These are phyloP conservation scores for Phytophthora pinifolia DNA, from an alignment of 352 stramenopile species.

Conservation along the genomic window DNA sequence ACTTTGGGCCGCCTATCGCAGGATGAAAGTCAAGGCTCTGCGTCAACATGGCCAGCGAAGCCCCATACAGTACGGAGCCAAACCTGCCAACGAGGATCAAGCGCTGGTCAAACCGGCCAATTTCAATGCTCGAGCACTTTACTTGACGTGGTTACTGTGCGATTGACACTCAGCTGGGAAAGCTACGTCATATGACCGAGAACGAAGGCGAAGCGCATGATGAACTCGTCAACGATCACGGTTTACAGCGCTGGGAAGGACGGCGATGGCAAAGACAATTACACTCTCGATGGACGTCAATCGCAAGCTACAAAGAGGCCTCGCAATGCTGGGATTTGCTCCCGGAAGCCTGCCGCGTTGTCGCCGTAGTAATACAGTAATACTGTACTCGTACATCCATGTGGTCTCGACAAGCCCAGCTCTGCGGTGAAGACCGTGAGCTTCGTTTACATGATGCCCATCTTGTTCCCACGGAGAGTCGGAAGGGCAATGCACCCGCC, in stretches of 20 bases:
- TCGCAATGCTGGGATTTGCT: constrained; percentile 17
- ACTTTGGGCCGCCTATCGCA: constrained; percentile 12
- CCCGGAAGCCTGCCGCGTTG: constrained; percentile 12
- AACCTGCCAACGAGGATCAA: constrained; percentile 7
- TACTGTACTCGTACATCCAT: no score
- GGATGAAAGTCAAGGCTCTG: constrained; percentile 2
- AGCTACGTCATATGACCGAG: no score
- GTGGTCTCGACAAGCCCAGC: constrained; percentile 21
- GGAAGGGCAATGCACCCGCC: no score
- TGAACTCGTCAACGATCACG: no score
- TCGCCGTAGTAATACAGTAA: constrained; percentile 19
- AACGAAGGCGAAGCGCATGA: no score
- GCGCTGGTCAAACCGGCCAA: constrained; percentile 4
- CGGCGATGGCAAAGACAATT: constrained; percentile 1
- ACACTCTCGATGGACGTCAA: constrained; percentile 4
- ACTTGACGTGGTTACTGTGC: no score
- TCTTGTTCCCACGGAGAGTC: background rate
- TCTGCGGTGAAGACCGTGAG: constrained; percentile 1
- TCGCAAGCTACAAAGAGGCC: constrained; percentile 12
- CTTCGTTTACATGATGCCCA: constrained; percentile 4
- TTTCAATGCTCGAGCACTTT: constrained; percentile 10
- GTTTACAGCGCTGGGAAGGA: constrained; percentile 6
- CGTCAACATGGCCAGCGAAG: constrained; percentile 12
- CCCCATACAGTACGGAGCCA: background rate
- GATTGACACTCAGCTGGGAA: no score